Percentiles rank a stretch among this genome's conserved stretches.
phyloP scores from a whole-genome alignment of 192 early-diverging fungal genomes.

The Rhizophagus sp. region DNA sequence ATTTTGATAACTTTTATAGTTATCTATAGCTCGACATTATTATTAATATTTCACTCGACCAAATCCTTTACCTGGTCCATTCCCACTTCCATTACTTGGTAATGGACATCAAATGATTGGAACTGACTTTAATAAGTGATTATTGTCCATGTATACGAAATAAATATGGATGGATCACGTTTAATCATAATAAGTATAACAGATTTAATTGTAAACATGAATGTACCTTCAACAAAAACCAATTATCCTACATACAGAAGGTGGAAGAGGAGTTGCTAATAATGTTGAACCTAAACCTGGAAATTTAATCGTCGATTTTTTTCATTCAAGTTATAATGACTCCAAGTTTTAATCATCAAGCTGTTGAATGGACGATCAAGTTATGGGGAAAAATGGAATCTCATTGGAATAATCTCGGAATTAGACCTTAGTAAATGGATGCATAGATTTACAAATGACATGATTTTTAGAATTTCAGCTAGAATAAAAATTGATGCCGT shows the following conservation, averaged over 20 bases:
- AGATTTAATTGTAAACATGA: slow-evolving; percentile 11
- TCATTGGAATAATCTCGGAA: not conserved
- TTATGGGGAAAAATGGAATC: not conserved
- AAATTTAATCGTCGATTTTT: slow-evolving; percentile 13
- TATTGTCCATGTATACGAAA: not conserved
- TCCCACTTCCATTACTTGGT: not conserved
- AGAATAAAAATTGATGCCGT: not conserved
- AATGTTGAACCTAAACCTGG: slow-evolving; percentile 6
- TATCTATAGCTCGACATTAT: not conserved
- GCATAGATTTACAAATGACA: slow-evolving; percentile 2
- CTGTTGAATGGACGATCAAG: not conserved
- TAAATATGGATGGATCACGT: not conserved
- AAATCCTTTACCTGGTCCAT: slow-evolving; percentile 11
- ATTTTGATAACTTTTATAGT: no score
- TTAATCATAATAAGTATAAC: not conserved
- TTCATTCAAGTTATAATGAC: slow-evolving; percentile 4
- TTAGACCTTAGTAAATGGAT: not conserved
- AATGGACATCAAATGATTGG: not conserved
- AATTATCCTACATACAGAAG: not conserved
- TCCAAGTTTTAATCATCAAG: not conserved
- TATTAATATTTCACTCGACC: not conserved
- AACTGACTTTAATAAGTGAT: not conserved
- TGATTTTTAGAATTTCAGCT: not conserved
- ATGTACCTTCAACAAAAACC: not conserved
- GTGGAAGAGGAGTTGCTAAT: not conserved